Conservation (phyloP, 169 alveolate species). For the Cryptosporidium felis region DNA sequence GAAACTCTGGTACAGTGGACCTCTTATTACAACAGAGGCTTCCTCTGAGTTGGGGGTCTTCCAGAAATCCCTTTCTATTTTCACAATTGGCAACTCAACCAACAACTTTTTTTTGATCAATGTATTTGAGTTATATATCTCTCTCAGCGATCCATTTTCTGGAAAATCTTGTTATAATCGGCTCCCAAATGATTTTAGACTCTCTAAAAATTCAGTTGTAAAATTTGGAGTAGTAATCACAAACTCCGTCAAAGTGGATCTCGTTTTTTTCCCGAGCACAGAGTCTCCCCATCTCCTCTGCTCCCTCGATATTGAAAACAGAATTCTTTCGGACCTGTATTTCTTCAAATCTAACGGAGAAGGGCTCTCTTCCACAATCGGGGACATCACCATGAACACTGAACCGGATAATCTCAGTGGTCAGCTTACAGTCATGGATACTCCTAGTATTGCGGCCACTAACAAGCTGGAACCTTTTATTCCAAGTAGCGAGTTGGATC, state of each 20-base stretch:
- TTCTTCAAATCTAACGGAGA: constrained; percentile 26
- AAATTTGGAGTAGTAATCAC: constrained; percentile 19
- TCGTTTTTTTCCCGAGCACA: neutral
- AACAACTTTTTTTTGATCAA: constrained; percentile 16
- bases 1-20: constrained; percentile 40
- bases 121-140: constrained; percentile 24
- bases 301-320: neutral
- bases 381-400: constrained; percentile 53
- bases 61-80: constrained; percentile 31
- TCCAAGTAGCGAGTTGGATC: neutral
- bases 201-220: neutral
- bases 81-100: constrained; percentile 15
- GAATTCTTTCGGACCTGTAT: constrained; percentile 1
- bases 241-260: constrained; percentile 1
- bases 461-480: neutral
- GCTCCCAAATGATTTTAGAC: neutral
- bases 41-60: constrained; percentile 18
- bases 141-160: constrained; percentile 25
- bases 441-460: neutral
- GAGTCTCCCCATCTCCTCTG: constrained; percentile 11
- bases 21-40: constrained; percentile 1
- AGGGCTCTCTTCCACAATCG: constrained; percentile 20
- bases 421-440: neutral
- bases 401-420: neutral
- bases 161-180: constrained; percentile 53